Evolutionary conservation across 192 early-diverging fungal species (phyloP).

Genomic region (Mortierella hygrophila): DNA sequence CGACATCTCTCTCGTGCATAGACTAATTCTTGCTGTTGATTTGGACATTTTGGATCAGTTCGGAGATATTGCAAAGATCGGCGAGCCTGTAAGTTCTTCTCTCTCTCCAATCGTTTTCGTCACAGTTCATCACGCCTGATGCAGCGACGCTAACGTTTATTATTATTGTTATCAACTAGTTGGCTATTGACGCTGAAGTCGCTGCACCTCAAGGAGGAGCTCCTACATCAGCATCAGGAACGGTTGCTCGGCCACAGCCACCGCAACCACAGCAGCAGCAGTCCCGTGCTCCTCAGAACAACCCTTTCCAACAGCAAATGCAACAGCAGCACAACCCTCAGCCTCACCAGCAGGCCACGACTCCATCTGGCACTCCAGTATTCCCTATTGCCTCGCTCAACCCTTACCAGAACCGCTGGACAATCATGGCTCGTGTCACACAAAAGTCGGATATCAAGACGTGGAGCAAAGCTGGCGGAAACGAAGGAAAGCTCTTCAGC

Average conservation of each 20-base stretch:
- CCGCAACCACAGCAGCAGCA: constrained; percentile 54
- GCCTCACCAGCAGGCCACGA: constrained; percentile 21
- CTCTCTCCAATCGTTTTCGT: neutral
- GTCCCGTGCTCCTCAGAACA: constrained; percentile 14
- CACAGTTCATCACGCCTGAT: neutral
- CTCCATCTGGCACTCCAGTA: constrained; percentile 26
- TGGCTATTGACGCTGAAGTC: neutral
- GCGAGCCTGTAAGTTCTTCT: constrained; percentile 23
- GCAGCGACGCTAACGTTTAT: neutral
- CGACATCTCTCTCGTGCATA: neutral
- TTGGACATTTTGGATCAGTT: constrained; percentile 58
- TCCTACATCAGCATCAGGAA: neutral
- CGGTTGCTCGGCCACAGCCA: constrained; percentile 41
- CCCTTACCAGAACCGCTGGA: constrained; percentile 77
- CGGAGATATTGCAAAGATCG: constrained; percentile 32
- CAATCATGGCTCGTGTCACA: constrained; percentile 91
- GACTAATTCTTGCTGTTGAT: constrained; percentile 59
- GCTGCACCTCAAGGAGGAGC: neutral
- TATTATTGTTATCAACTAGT: neutral
- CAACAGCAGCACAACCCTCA: constrained; percentile 28
- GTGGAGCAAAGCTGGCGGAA: constrained; percentile 82
- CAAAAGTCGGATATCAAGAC: constrained; percentile 85
- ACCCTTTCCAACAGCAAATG: constrained; percentile 27
- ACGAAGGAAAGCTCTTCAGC: constrained; percentile 88
- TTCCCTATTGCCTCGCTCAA: constrained; percentile 48